Conservation (phyloP, 805 yeast species). For the Zygosaccharomyces rouxii region DNA sequence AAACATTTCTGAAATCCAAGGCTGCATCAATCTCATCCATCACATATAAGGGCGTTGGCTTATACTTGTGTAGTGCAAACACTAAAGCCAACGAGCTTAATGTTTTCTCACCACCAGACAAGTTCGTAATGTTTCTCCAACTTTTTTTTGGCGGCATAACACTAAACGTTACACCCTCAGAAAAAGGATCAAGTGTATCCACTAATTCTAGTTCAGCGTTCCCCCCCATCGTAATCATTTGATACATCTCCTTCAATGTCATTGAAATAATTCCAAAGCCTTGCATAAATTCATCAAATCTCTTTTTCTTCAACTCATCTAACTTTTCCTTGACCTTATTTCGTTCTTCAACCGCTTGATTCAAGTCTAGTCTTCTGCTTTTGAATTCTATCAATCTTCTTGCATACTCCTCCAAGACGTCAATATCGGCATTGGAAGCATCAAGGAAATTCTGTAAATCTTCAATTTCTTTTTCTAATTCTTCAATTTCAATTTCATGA, state of each 20-base stretch:
- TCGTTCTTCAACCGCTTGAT: conserved; percentile 59
- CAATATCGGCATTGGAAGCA: conserved; percentile 61
- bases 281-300: conserved; percentile 86
- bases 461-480: conserved; percentile 48
- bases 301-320: conserved; percentile 65
- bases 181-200: conserved; percentile 94
- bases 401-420: conserved; percentile 73
- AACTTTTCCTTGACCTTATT: conserved; percentile 57
- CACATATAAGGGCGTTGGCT: conserved; percentile 94
- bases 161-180: conserved; percentile 93
- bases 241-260: conserved; percentile 93
- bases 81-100: conserved; percentile 91
- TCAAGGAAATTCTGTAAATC: conserved; percentile 53
- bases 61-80: conserved; percentile 91
- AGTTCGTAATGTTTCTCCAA: conserved; percentile 91
- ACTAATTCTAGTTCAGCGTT: conserved; percentile 95
- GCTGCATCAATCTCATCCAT: conserved; percentile 99
- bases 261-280: conserved; percentile 85
- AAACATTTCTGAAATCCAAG: conserved; percentile 91
- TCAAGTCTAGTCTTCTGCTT: conserved; percentile 60
- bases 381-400: conserved; percentile 59
- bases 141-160: conserved; percentile 99
- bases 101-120: conserved; percentile 98
- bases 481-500: conserved; percentile 42
- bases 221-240: conserved; percentile 99